Base-by-base conservation (phyloP, 1,284 basidiomycete species). In the Irpex sp. region DNA sequence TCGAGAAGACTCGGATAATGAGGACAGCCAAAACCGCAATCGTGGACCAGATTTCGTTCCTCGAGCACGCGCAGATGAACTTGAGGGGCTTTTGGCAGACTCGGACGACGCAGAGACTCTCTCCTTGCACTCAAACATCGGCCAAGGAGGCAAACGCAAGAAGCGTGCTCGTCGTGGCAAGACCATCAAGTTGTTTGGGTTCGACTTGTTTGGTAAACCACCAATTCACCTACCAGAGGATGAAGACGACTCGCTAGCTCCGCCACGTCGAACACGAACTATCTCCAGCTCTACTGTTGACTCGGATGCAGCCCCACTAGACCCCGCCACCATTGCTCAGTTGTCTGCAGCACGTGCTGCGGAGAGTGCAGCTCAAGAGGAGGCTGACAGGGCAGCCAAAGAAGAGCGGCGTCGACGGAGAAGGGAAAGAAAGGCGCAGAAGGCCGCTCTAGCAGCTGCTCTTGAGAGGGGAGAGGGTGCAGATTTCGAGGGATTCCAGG, bases 111-210 rank as follows among this genome's bases (percentile, higher is more conserved):
- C 80, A 11, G 85, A 87, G 67, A 80, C 81, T 13, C 78, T 88
- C 60, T 90, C 88, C 0, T 72, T 91, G 40, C 87, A 89, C 71
- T 88, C 88, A 2, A 86, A 88, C 69, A 70, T 84, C 5, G 86
- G 85, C 6, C 71, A 74, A 5, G 69, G 72, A 17, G 48, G 69
- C 7, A 69, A 77, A 59, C 70, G 72, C 62, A 74, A 69, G 59
- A 68, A 71, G 21, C 77, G 77, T 65, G 26, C 15, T 34, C 73
- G 75, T 0, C 70, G 67, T 71, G 68, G 65, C 6, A 77, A 79
- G 67, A 69, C 72, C 61, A 82, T 89, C 67, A 81, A 79, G 15
- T 68, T 91, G 2, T 88, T 89, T 65, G 89, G 88, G 4, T 86
- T 77, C 67, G 78, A 86, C 63, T 77, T 90, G 3, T 88, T 91